Percentiles rank a stretch among this genome's conserved stretches.
Evolutionary conservation across 352 stramenopile genomes (phyloP).

Genomic region (Phytophthora citricola): DNA sequence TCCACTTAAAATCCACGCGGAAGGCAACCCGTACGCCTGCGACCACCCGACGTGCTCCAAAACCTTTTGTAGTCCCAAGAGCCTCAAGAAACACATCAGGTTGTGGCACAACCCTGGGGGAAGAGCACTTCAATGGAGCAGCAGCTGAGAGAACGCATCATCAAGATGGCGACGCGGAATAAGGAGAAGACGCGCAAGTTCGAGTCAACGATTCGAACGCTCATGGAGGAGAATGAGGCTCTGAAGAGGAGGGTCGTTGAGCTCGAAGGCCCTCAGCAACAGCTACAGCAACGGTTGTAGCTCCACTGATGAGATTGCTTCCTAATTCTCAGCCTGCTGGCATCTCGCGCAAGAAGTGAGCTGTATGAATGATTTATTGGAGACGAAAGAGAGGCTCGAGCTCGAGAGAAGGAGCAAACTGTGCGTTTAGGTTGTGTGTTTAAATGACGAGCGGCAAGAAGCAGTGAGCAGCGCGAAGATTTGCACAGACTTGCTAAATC

Average conservation of each 20-base stretch:
- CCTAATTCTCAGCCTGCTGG: constrained; percentile 4
- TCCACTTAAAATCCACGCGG: constrained; percentile 85
- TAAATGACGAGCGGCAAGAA: constrained; percentile 7
- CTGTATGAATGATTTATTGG: constrained; percentile 45
- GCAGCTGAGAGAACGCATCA: constrained; percentile 84
- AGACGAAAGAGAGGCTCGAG: constrained; percentile 3
- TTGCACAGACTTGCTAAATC: neutral
- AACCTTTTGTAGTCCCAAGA: constrained; percentile 87
- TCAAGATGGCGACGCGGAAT: constrained; percentile 85
- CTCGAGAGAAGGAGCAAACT: constrained; percentile 5
- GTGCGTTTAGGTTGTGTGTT: constrained; percentile 27
- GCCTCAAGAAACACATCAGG: constrained; percentile 84
- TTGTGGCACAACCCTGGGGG: constrained; percentile 81
- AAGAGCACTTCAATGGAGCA: constrained; percentile 90
- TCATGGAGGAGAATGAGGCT: constrained; percentile 82
- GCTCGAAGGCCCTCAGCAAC: constrained; percentile 41
- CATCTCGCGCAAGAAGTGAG: constrained; percentile 23
- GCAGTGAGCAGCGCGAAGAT: constrained; percentile 2
- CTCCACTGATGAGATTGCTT: neutral
- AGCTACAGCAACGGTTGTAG: constrained; percentile 27
- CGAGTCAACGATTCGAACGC: constrained; percentile 74
- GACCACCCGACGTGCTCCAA: constrained; percentile 84
- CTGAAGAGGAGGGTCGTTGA: constrained; percentile 75
- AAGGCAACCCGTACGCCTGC: constrained; percentile 83
- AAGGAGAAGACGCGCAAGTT: constrained; percentile 88